Evolutionary conservation across 148 eudicot genomes (phyloP).

Genomic region (Rheum nobile): DNA sequence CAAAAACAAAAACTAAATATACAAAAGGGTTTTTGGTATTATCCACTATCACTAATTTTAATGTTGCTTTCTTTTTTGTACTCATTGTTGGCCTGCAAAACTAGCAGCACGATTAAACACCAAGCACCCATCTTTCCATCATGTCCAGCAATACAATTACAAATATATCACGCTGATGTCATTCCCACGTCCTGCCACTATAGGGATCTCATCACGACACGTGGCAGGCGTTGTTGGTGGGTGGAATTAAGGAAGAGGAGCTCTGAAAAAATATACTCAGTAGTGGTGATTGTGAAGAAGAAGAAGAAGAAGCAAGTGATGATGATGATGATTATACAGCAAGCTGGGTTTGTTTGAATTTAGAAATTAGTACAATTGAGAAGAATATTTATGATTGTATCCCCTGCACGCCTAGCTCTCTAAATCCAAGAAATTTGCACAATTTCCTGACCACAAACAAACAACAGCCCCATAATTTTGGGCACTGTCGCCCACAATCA

Average conservation of each 20-base stretch:
- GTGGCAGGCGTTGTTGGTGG: slow-evolving; percentile 6
- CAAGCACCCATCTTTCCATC: neutral
- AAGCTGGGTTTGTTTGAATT: slow-evolving; percentile 10
- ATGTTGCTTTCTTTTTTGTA: neutral
- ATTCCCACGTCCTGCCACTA: slow-evolving; percentile 3
- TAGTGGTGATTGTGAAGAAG: slow-evolving; percentile 3
- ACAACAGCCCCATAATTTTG: slow-evolving; percentile 9
- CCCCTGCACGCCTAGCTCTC: slow-evolving; percentile 16
- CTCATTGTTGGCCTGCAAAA: slow-evolving; percentile 8
- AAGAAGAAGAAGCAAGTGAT: slow-evolving; percentile 13
- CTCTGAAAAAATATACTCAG: neutral
- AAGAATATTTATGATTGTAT: slow-evolving; percentile 12
- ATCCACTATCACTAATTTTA: slow-evolving; percentile 2
- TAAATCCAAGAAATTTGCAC: slow-evolving; percentile 9
- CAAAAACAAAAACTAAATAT: neutral
- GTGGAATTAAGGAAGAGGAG: neutral
- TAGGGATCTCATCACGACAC: neutral
- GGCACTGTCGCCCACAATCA: slow-evolving; percentile 11
- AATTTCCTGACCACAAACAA: slow-evolving; percentile 12
- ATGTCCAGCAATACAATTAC: neutral
- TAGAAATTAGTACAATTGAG: slow-evolving; percentile 9
- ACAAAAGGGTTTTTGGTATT: neutral
- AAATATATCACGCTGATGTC: slow-evolving; percentile 13
- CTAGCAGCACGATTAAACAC: neutral
- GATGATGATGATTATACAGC: slow-evolving; percentile 9